Base-by-base conservation (phyloP, 495 filamentous ascomycete genomes). In the Terfezia claveryi region DNA sequence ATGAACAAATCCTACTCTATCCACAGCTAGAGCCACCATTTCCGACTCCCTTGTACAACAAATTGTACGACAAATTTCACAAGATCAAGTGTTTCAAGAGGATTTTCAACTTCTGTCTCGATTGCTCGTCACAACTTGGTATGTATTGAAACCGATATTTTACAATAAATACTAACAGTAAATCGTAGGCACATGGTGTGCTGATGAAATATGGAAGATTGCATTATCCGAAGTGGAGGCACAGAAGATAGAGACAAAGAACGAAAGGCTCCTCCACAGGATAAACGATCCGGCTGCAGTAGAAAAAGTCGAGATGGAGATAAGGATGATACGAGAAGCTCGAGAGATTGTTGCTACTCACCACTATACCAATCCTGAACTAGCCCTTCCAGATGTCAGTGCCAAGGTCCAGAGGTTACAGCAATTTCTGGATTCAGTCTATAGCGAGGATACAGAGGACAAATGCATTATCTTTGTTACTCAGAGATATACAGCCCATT, bases 391-490 rank as follows among this genome's bases (percentile, higher is more conserved):
- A 7, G 61, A 72, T 36, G 61, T 93, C 3, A 95, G 86, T 23
- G 62, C 74, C 4, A 96, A 95, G 65, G 83, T 91, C 3, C 60
- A 78, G 2, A 54, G 74, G 5, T 74, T 99, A 2, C 49, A 76
- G 32, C 57, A 68, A 16, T 73, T 75, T 50, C 69, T 96, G 4
- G 58, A 61, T 2, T 59, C 74, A 20, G 70, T 80, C 52, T 91
- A 83, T 64, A 64, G 72, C 23, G 61, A 63, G 5, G 69, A 71
- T 27, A 70, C 72, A 10, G 71, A 79, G 1, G 73, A 76, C 20
- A 80, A 83, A 61, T 94, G 87, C 60, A 91, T 99, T 53, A 76
- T 96, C 1, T 99, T 99, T 67, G 85, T 89, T 0, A 70, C 82
- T 54, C 74, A 78, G 57, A 72, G 91, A 38, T 79, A 84, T 51